Percentiles rank a stretch among this genome's conserved stretches.
phyloP scores from a whole-genome alignment of 805 yeast genomes.

The Candida boleticola region DNA sequence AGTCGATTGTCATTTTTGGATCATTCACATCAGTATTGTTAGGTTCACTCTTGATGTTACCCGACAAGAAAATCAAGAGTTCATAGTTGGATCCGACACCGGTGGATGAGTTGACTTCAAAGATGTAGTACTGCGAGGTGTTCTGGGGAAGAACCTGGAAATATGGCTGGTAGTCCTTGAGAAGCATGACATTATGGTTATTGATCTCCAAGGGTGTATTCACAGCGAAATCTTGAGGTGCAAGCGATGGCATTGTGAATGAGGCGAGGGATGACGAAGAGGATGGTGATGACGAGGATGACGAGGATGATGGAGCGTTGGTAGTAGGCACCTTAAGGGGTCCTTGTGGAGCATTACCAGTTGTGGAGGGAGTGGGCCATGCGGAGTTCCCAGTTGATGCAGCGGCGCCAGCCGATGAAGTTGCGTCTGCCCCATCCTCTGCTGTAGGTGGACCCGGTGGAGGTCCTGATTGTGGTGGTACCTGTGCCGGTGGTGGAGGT shows the following conservation, averaged over 20 bases:
- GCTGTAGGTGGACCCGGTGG: too few relatives aligned
- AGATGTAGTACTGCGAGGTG: conserved; percentile 41
- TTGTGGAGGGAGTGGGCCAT: too few relatives aligned
- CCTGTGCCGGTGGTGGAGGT: too few relatives aligned
- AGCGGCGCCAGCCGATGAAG: too few relatives aligned
- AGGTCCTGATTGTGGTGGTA: too few relatives aligned
- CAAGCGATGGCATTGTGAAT: not conserved
- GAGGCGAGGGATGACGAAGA: too few relatives aligned
- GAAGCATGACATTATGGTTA: not conserved
- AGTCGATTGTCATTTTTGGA: not conserved
- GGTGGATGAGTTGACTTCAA: conserved; percentile 41
- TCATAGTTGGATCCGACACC: conserved; percentile 48
- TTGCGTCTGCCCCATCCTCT: too few relatives aligned
- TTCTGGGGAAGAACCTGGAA: conserved; percentile 26
- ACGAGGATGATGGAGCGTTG: too few relatives aligned
- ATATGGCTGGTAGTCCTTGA: not conserved
- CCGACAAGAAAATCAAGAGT: conserved; percentile 48
- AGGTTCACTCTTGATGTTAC: conserved; percentile 47
- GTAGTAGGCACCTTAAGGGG: too few relatives aligned
- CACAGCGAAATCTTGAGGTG: not conserved
- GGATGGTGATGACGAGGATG: too few relatives aligned
- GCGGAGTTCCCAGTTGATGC: too few relatives aligned
- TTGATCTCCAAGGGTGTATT: not conserved
- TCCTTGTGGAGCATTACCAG: too few relatives aligned
- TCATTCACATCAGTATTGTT: conserved; percentile 9